These are phyloP conservation scores for Colletotrichum theobromicola DNA, from an alignment of 2,329 filamentous ascomycete species.

Conservation along the genomic window DNA sequence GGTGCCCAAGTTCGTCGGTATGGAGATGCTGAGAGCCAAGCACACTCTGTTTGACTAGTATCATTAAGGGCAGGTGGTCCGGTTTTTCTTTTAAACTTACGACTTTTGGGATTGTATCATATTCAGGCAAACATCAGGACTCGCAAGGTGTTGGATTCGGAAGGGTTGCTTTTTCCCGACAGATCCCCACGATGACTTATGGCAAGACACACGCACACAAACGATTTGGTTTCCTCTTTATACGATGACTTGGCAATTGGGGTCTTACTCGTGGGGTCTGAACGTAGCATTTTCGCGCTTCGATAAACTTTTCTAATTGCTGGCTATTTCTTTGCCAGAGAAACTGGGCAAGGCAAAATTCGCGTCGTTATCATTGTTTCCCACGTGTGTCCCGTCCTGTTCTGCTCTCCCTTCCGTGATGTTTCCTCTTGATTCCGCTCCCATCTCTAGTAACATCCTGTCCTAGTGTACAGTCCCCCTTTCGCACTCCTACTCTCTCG, in stretches of 20 bases:
- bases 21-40: conserved; percentile 12
- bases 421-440: background rate
- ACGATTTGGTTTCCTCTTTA: background rate
- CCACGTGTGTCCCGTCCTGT: background rate
- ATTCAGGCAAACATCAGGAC: conserved; percentile 3
- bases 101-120: background rate
- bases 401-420: background rate
- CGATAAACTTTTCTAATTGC: background rate
- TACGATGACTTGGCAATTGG: background rate
- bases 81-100: background rate
- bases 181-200: background rate
- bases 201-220: background rate
- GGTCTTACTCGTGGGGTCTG: background rate
- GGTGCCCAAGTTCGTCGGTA: conserved; percentile 8
- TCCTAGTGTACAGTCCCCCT: background rate
- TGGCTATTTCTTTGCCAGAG: background rate
- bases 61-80: background rate
- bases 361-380: background rate
- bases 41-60: conserved; percentile 12
- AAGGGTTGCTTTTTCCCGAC: background rate
- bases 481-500: background rate
- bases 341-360: background rate
- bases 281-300: background rate
- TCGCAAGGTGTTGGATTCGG: conserved; percentile 1
- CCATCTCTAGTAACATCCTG: background rate